Evolutionary conservation across 345 rosid genomes (phyloP).

Genomic region (Salix udensis): DNA sequence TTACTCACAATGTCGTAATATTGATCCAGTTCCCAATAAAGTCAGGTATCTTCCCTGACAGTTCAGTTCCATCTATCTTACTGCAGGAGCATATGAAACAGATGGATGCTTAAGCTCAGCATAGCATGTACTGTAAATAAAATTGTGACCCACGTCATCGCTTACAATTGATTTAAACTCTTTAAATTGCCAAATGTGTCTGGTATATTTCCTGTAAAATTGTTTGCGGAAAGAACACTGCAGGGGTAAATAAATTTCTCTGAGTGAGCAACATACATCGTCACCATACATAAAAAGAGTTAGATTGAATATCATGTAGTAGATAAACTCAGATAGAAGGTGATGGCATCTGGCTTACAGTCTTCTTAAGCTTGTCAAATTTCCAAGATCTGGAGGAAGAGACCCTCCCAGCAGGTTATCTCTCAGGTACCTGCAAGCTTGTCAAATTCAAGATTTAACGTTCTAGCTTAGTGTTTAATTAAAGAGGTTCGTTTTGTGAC

Average conservation of each 20-base stretch:
- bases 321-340: background rate
- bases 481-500: constrained; percentile 13
- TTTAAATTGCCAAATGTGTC: constrained; percentile 52
- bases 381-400: constrained; percentile 63
- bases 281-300: background rate
- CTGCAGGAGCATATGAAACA: constrained; percentile 25
- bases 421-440: constrained; percentile 51
- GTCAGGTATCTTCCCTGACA: constrained; percentile 75
- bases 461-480: background rate
- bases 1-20: constrained; percentile 51
- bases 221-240: constrained; percentile 73
- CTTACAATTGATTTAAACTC: constrained; percentile 75
- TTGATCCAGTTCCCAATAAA: constrained; percentile 77
- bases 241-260: background rate
- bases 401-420: constrained; percentile 57
- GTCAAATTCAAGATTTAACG: constrained; percentile 1
- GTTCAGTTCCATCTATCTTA: constrained; percentile 67
- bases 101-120: too few relatives aligned
- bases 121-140: too few relatives aligned
- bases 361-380: constrained; percentile 38
- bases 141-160: background rate
- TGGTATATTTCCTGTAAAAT: constrained; percentile 67
- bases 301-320: background rate
- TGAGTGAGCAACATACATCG: background rate
- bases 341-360: constrained; percentile 41